Evolutionary conservation across 495 filamentous ascomycete genomes (phyloP).

Genomic region (Tuber umbilicatum): DNA sequence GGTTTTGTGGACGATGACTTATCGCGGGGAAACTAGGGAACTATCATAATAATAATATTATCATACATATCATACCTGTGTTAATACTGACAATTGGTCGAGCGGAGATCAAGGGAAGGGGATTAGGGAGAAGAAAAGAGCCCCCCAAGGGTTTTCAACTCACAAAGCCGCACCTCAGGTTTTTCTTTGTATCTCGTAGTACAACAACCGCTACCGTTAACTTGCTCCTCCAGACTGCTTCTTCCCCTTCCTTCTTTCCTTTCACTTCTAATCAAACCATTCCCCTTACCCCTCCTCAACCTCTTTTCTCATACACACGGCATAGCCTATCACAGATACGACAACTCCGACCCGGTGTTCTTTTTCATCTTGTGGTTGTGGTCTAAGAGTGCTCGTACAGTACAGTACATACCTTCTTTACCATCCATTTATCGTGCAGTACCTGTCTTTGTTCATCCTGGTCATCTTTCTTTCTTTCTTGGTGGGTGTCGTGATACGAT

Average conservation of each 20-base stretch:
- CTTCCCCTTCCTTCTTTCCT: constrained; percentile 1
- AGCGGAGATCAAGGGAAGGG: neutral
- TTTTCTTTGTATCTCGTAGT: neutral
- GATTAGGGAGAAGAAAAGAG: neutral
- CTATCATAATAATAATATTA: too few relatives aligned
- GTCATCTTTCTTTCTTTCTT: neutral
- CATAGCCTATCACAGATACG: neutral
- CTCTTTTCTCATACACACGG: neutral
- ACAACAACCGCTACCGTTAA: constrained; percentile 5
- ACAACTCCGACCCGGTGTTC: neutral
- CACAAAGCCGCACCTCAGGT: neutral
- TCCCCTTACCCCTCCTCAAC: neutral
- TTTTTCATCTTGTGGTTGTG: neutral
- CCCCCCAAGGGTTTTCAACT: constrained; percentile 10
- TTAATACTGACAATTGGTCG: constrained; percentile 8
- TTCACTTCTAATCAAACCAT: neutral
- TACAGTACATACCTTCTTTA: neutral
- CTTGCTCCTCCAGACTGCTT: constrained; percentile 1
- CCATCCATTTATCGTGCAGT: too few relatives aligned
- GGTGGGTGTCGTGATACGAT: constrained; percentile 25
- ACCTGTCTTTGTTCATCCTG: constrained; percentile 3
- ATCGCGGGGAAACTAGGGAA: neutral
- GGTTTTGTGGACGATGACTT: constrained; percentile 4
- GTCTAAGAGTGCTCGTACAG: neutral
- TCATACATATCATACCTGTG: too few relatives aligned